These are phyloP conservation scores for Ophiostoma ips DNA, from an alignment of 2,329 filamentous ascomycete genomes.

Conservation along the genomic window DNA sequence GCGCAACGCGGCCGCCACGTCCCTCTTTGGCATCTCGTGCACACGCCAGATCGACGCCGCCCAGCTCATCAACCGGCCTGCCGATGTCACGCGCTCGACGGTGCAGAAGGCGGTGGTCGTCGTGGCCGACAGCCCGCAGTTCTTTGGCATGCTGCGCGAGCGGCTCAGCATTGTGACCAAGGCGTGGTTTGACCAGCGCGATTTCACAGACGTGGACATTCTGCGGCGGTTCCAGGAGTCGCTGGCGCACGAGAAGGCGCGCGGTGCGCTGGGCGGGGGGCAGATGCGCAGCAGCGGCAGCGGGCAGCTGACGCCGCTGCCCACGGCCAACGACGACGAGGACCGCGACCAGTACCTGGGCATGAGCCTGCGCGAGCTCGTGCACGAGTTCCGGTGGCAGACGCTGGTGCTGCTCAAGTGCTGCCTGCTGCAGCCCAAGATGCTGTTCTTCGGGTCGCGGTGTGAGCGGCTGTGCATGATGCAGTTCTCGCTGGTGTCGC, in stretches of 20 bases:
- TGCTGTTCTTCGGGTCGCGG: slow-evolving; percentile 96
- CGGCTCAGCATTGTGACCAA: slow-evolving; percentile 80
- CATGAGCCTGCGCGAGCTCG: slow-evolving; percentile 74
- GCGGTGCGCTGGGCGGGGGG: slow-evolving; percentile 28
- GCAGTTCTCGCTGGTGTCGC: slow-evolving; percentile 88
- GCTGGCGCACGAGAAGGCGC: slow-evolving; percentile 51
- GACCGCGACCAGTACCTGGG: slow-evolving; percentile 81
- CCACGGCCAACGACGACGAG: slow-evolving; percentile 41
- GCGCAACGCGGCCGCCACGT: slow-evolving; percentile 32
- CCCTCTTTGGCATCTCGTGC: slow-evolving; percentile 91
- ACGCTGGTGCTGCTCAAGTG: slow-evolving; percentile 90
- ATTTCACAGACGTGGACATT: slow-evolving; percentile 87
- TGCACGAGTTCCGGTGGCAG: slow-evolving; percentile 90
- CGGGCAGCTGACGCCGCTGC: neutral
- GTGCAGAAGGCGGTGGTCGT: slow-evolving; percentile 98
- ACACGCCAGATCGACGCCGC: slow-evolving; percentile 79
- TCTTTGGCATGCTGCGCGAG: slow-evolving; percentile 81
- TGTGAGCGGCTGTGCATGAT: slow-evolving; percentile 96
- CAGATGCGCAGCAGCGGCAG: slow-evolving; percentile 1
- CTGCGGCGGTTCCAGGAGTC: slow-evolving; percentile 84
- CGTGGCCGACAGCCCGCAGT: slow-evolving; percentile 78
- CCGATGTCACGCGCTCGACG: slow-evolving; percentile 90
- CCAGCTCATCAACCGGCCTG: slow-evolving; percentile 60
- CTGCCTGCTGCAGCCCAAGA: slow-evolving; percentile 90
- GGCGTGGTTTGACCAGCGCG: slow-evolving; percentile 90